Base-by-base conservation (phyloP, 805 yeast genomes). In the Blastobotrys chiropterorum region DNA sequence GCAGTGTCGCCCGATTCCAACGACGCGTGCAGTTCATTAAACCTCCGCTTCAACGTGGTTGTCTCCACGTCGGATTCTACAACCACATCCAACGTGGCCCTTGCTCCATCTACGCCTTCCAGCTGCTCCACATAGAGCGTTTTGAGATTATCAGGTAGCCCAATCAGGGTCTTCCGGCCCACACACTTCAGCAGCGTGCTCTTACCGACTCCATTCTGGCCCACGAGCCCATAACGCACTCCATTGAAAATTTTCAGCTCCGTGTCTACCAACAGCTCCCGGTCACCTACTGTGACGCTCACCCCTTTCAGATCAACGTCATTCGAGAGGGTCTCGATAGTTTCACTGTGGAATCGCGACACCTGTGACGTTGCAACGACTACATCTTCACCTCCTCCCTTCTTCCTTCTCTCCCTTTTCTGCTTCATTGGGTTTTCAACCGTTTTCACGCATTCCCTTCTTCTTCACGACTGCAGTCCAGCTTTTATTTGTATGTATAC, bases 201-300 rank as follows among this genome's bases (percentile, higher is more conserved):
- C 71, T 92, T 92, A 75, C 99, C 99, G 54, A 97, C 97, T 78
- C 99, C 99, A 68, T 92, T 92, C 72, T 97, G 79, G 67, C 98
- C 99, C 77, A 97, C 89, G 56, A 92, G 78, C 75, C 99, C 99
- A 66, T 92, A 92, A 71, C 98, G 81, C 72, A 88, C 97, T 62
- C 98, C 98, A 73, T 90, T 89, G 61, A 87, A 75, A 56, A 92
- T 77, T 66, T 96, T 81, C 67, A 92, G 74, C 56, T 79, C 86
- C 46, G 99, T 90, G 73, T 94, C 92, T 77, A 90, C 92, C 62
- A 92, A 75, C 60, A 94, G 78, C 97, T 92, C 92, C 72, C 97
- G 83, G 30, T 96, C 86, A 71, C 98, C 98, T 30, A 46, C 48
- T 3, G 30, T 46, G 15, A 46, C 16, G 20, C 26, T 26, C n/a